phyloP scores from a whole-genome alignment of 2,329 filamentous ascomycete species.

The Botryosphaeria dothidea region DNA sequence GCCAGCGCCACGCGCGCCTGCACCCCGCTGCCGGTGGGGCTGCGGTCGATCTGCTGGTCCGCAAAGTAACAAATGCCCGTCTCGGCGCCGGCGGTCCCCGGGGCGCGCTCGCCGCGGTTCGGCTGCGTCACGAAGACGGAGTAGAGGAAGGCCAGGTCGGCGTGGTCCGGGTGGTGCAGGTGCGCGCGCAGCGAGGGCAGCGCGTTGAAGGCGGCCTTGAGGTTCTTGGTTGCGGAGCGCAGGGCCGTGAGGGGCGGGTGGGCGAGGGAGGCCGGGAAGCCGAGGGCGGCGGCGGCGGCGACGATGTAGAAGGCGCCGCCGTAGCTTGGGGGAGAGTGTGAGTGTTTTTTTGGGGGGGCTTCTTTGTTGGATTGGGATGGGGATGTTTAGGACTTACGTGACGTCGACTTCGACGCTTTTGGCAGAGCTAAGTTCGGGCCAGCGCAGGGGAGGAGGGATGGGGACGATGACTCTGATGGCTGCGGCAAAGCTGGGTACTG shows the following conservation, averaged over 20 bases:
- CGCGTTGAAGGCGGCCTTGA: slow-evolving; percentile 34
- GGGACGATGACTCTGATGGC: slow-evolving; percentile 33
- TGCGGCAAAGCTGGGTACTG: slow-evolving; percentile 44
- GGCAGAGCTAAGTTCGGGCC: slow-evolving; percentile 39
- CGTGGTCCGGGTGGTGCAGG: slow-evolving; percentile 34
- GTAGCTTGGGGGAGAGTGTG: slow-evolving; percentile 28
- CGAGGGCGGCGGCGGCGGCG: slow-evolving; percentile 39
- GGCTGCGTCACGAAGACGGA: slow-evolving; percentile 43
- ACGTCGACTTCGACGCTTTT: slow-evolving; percentile 30
- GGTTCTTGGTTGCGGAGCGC: slow-evolving; percentile 32
- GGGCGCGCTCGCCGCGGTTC: slow-evolving; percentile 22
- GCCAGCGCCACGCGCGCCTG: slow-evolving; percentile 32
- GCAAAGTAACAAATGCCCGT: slow-evolving; percentile 49
- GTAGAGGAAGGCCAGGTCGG: slow-evolving; percentile 42
- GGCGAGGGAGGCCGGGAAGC: slow-evolving; percentile 30
- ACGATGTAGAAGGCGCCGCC: slow-evolving; percentile 50
- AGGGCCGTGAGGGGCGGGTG: slow-evolving; percentile 20
- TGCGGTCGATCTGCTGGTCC: slow-evolving; percentile 50
- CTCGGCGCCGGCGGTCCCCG: slow-evolving; percentile 33
- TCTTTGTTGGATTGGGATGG: background rate
- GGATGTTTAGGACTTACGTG: background rate
- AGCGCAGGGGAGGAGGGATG: slow-evolving; percentile 33
- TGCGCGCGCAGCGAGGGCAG: slow-evolving; percentile 24
- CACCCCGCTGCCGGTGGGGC: slow-evolving; percentile 35
- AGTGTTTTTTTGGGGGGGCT: background rate